Evolutionary conservation across 352 stramenopile species (phyloP).

Genomic region (Phytophthora ramorum): DNA sequence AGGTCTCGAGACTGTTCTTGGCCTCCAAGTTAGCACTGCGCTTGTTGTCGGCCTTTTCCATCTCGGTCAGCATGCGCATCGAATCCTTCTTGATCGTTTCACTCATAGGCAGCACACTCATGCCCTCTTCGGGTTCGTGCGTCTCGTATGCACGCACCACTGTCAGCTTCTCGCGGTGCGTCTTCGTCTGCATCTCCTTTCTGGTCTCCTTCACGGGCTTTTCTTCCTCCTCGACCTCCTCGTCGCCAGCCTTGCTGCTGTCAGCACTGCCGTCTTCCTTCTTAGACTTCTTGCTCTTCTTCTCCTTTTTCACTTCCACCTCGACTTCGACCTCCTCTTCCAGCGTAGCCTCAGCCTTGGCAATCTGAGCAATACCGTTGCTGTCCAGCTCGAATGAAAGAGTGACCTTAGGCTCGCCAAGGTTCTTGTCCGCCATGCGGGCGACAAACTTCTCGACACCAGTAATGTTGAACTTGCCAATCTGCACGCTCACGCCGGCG

Average conservation of each 20-base stretch:
- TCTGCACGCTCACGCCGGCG: slow-evolving; percentile 63
- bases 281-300: slow-evolving; percentile 62
- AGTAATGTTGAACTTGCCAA: slow-evolving; percentile 94
- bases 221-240: slow-evolving; percentile 49
- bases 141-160: slow-evolving; percentile 54
- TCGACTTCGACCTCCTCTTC: slow-evolving; percentile 85
- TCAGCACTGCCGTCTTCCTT: slow-evolving; percentile 43
- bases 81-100: slow-evolving; percentile 68
- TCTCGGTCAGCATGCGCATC: slow-evolving; percentile 67
- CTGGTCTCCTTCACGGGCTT: slow-evolving; percentile 37
- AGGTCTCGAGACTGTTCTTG: slow-evolving; percentile 94
- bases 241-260: slow-evolving; percentile 45
- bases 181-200: slow-evolving; percentile 92
- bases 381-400: slow-evolving; percentile 94
- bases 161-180: slow-evolving; percentile 77
- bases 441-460: slow-evolving; percentile 91
- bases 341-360: slow-evolving; percentile 94
- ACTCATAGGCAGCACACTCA: slow-evolving; percentile 75
- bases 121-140: slow-evolving; percentile 37
- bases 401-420: slow-evolving; percentile 93
- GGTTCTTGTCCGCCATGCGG: slow-evolving; percentile 90
- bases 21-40: slow-evolving; percentile 77
- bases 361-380: slow-evolving; percentile 91
- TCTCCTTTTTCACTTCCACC: slow-evolving; percentile 68
- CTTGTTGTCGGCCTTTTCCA: slow-evolving; percentile 76